Evolutionary conservation across 345 rosid genomes (phyloP), one percentile per base, ranked within the genome.

Genomic region (Physaria fendleri): DNA sequence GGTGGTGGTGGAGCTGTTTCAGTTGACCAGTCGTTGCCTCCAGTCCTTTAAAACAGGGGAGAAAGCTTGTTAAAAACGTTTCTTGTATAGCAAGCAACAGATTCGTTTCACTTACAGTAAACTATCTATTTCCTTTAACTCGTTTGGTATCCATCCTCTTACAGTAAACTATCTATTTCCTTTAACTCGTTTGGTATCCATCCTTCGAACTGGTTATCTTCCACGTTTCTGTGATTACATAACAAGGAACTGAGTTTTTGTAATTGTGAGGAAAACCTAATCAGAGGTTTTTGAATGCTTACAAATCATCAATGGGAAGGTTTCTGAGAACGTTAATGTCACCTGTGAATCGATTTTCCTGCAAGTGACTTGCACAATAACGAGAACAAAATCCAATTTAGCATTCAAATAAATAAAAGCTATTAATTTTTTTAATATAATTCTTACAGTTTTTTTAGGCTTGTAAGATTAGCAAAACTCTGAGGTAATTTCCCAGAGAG

Each of bases 1-100:
- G 96, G 96, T 64, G 96, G 91, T n/a, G 95, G 90, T 21, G 95
- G 93, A 57, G 90, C 93, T 10, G 71, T 63, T 56, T 83, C 88
- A 4, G 79, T 59, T 49, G 94, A 85, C 95, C 99, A 93, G 40
- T 81, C 74, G 72, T 93, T 93, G 24, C 95, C 97, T 48, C 85
- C 91, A 16, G 94, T 86, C 42, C 99, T 93, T 23, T 13, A 50
- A 34, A 41, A 34, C 35, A 64, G 21, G 9, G 53, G 20, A n/a
- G n/a, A 27, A 44, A 2, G 1, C 24, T 39, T n/a, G n/a, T 34
- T 13, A 14, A 46, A 46, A 28, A 4, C 14, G 29, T 61, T 54
- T 28, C 56, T 62, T 62, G 57, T 29, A 7, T 29, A 16, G 11
- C n/a, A 52, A 23, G 67, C 1, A 45, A 68, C 27, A n/a, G n/a